Base-by-base conservation (phyloP, 345 rosid species). In the Capsella bursapastoris region DNA sequence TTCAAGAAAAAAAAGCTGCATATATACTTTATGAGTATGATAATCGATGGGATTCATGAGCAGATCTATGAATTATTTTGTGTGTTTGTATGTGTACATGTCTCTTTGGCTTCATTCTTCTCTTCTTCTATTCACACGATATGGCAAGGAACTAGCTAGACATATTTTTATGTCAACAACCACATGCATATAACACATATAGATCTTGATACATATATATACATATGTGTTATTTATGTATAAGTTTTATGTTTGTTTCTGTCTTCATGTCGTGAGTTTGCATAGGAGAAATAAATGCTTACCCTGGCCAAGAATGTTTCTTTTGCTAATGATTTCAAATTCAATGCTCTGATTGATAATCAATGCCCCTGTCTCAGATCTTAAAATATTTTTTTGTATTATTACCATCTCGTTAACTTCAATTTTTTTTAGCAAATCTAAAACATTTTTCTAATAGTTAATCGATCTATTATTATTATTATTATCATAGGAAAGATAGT, bases 401-500 rank as follows among this genome's bases (percentile, higher is more conserved):
- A 3, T 12, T 47, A 28, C 29, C 7, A 58, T 18, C n/a, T 47
- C 18, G 18, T 43, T 51, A 40, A 41, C 12, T 37, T 32, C 38
- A 52, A 18, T 40, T 37, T 59, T 22, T 22, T 41, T 41, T 13
- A 45, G 57, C 13, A 44, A 61, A 70, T 14, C 27, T 69, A 63
- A 52, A 56, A 50, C 32, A 15, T 11, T 8, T 81, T 49, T 64
- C n/a, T 70, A 8, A 27, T 51, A 41, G 14, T 14, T 66, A 50
- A 38, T 65, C 2, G 44, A 34, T 47, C 8, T 25, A 12, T 67
- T 22, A 12, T 70, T 66, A 76, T 85, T 91, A 97, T 6, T 25
- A 12, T 67, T 22, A 12, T 70, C 60, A 76, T 85, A 93, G 98
- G 86, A 93, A 93, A 81, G 98, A 93, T 68, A 93, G 96, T 72